Base-by-base conservation (phyloP, 2,329 filamentous ascomycete species). In the Acrocalymma vagum region DNA sequence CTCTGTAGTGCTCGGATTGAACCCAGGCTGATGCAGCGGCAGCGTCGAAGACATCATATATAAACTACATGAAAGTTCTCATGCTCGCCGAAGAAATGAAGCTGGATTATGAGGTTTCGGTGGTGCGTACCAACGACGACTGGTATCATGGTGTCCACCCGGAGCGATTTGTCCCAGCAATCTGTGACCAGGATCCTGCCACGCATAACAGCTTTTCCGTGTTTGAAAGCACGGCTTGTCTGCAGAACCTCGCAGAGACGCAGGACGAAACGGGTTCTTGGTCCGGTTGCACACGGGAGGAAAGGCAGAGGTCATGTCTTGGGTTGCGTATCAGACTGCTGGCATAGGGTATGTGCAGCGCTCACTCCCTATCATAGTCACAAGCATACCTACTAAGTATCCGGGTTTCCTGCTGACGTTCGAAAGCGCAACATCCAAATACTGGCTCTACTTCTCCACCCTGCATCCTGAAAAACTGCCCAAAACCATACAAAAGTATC, bases 51-150 rank as follows among this genome's bases (percentile, higher is more conserved):
- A 54, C 51, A 2, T 43, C 28, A 10, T 51, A 48, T 37, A 70
- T 71, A 43, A 72, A 72, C 41, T 72, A 67, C 48, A 70, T 73
- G 35, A 73, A 73, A 34, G 63, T 65, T 1, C 42, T 73, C 0
- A 71, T 72, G 3, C 47, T 73, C 3, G 67, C 63, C 11, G 48
- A 62, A 38, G 67, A 72, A 48, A 54, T 73, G 1, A 6, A 57
- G 7, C 33, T 66, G 14, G 54, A 58, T 3, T 52, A 72, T 39
- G 38, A 63, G 6, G 26, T 70, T n/a, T 63, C 63, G 1, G 48
- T 69, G 15, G 64, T 73, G 30, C 63, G 70, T 34, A 71, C 67
- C 8, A 60, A 48, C 11, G 29, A 41, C 8, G 42, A 70, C 24
- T 70, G 65, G 68, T 68, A 45, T 41, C 59, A 60, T 32, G 34